phyloP scores from a whole-genome alignment of 768 basidiomycete species.

The Dendrothele bispora region DNA sequence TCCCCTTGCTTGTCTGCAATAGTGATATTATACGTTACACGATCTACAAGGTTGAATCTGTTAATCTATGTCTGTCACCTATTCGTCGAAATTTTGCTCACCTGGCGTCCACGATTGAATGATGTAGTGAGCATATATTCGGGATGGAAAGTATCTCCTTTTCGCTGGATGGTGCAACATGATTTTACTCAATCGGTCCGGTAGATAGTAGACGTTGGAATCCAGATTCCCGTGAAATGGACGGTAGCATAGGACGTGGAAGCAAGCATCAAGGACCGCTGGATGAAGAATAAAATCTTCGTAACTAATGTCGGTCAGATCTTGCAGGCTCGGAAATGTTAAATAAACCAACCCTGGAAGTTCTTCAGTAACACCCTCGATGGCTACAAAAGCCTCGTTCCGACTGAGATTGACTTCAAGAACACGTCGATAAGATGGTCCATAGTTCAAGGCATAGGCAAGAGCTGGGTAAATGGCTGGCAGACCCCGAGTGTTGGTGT shows the following conservation, averaged over 20 bases:
- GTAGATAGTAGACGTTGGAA: constrained; percentile 30
- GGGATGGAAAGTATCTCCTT: neutral
- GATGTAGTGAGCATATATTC: constrained; percentile 23
- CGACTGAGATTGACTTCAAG: constrained; percentile 17
- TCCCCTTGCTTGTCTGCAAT: constrained; percentile 24
- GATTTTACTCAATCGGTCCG: constrained; percentile 21
- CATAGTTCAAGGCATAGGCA: constrained; percentile 31
- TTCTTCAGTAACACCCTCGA: constrained; percentile 20
- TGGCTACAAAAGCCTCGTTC: constrained; percentile 23
- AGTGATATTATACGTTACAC: constrained; percentile 24
- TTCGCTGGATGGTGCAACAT: constrained; percentile 14
- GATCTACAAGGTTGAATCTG: too few species aligned
- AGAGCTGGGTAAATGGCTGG: constrained; percentile 26
- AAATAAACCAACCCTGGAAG: constrained; percentile 24
- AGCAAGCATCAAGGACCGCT: constrained; percentile 36
- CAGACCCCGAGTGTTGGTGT: too few species aligned
- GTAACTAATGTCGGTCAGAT: constrained; percentile 18
- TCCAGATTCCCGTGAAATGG: constrained; percentile 28
- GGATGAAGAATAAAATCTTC: constrained; percentile 33
- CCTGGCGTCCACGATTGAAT: constrained; percentile 29
- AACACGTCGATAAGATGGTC: constrained; percentile 28
- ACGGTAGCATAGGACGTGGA: constrained; percentile 31
- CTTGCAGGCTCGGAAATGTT: neutral
- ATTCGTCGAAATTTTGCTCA: neutral
- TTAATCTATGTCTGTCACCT: too few species aligned